phyloP scores from a whole-genome alignment of 2,329 filamentous ascomycete genomes.

The Helotiales sp. region DNA sequence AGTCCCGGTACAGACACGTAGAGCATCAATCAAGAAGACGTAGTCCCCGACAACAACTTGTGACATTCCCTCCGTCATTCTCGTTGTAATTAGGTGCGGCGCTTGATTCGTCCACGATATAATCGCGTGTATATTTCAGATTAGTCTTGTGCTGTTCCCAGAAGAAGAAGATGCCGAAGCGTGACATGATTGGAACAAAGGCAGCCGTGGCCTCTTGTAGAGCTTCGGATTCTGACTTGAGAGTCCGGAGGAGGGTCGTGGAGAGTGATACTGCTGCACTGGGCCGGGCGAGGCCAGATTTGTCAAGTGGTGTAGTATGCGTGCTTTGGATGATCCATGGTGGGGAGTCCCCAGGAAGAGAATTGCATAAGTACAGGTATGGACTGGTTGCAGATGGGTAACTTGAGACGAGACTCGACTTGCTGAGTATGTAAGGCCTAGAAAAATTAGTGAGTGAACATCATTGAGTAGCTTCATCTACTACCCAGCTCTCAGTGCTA shows the following conservation, averaged over 20 bases:
- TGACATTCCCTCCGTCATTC: too few species aligned
- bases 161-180: conserved; percentile 47
- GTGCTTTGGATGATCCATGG: conserved; percentile 44
- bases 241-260: conserved; percentile 56
- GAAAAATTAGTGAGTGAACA: background rate
- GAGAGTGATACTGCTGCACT: conserved; percentile 34
- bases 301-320: conserved; percentile 34
- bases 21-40: too few species aligned
- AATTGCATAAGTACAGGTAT: conserved; percentile 45
- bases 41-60: too few species aligned
- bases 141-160: conserved; percentile 48
- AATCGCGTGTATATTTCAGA: conserved; percentile 48
- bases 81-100: background rate
- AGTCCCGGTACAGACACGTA: too few species aligned
- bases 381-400: conserved; percentile 45
- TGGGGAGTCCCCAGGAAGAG: conserved; percentile 48
- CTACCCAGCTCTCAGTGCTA: too few species aligned
- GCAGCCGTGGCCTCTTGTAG: conserved; percentile 48
- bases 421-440: background rate
- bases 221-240: conserved; percentile 52
- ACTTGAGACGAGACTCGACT: conserved; percentile 19
- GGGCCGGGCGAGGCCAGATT: conserved; percentile 41
- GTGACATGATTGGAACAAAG: conserved; percentile 46
- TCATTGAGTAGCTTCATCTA: too few species aligned
- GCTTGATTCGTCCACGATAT: conserved; percentile 61